These are phyloP conservation scores for Sarcomyxa edulis DNA, from an alignment of 768 basidiomycete genomes.

Conservation along the genomic window DNA sequence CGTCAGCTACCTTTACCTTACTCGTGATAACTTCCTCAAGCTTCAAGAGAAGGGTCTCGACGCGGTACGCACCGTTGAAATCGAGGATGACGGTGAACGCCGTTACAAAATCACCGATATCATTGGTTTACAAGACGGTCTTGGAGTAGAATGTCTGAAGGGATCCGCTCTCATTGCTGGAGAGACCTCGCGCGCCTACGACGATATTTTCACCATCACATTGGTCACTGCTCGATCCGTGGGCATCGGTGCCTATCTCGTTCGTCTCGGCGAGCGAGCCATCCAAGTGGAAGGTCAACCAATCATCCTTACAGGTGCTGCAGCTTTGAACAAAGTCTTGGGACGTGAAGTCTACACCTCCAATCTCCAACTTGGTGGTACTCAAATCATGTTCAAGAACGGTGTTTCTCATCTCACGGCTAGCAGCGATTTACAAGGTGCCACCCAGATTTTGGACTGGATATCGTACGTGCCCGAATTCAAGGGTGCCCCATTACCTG, in stretches of 20 bases:
- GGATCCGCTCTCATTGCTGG: constrained; percentile 98
- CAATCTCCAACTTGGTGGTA: constrained; percentile 96
- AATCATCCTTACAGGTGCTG: constrained; percentile 96
- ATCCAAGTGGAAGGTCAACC: constrained; percentile 99
- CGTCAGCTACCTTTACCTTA: constrained; percentile 92
- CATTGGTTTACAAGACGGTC: constrained; percentile 94
- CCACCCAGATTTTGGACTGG: constrained; percentile 92
- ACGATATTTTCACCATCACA: constrained; percentile 99
- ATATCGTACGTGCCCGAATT: constrained; percentile 87
- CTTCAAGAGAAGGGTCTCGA: constrained; percentile 80
- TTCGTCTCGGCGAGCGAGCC: constrained; percentile 94
- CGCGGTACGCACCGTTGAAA: constrained; percentile 76
- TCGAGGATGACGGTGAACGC: constrained; percentile 81
- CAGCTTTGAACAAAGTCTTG: constrained; percentile 96
- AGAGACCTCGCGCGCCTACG: constrained; percentile 96
- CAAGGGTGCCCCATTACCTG: constrained; percentile 76
- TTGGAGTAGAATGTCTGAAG: constrained; percentile 93
- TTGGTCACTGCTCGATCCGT: constrained; percentile 98
- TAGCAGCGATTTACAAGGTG: constrained; percentile 92
- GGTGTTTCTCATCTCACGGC: constrained; percentile 97
- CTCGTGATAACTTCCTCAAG: constrained; percentile 85
- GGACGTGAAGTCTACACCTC: constrained; percentile 99
- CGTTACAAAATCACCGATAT: constrained; percentile 95
- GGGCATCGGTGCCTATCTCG: constrained; percentile 98
- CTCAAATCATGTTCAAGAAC: constrained; percentile 99